Evolutionary conservation across 192 early-diverging fungal genomes (phyloP).

Genomic region (Coemansia furcata): DNA sequence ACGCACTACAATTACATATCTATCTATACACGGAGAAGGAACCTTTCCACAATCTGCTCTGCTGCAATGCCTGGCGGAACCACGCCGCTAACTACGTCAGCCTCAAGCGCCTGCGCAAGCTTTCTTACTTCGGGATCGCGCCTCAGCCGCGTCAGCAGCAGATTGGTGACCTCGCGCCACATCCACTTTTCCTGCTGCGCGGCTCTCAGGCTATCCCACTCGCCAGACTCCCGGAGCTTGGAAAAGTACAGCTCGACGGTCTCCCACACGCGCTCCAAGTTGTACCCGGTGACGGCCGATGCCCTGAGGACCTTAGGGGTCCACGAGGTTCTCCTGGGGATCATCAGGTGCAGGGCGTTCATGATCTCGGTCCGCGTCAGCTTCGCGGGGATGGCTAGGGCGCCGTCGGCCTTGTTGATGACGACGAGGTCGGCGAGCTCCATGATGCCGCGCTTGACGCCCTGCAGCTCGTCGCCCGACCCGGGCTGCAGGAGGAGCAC

Average conservation of each 20-base stretch:
- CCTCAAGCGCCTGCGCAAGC: conserved; percentile 17
- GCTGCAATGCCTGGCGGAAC: conserved; percentile 32
- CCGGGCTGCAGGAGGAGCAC: conserved; percentile 75
- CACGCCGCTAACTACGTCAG: conserved; percentile 11
- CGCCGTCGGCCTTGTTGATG: conserved; percentile 81
- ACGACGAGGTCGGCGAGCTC: conserved; percentile 80
- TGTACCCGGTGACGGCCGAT: conserved; percentile 35
- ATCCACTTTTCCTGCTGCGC: conserved; percentile 42
- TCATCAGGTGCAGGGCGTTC: conserved; percentile 33
- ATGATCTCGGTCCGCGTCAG: conserved; percentile 60
- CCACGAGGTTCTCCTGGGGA: conserved; percentile 27
- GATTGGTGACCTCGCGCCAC: conserved; percentile 42
- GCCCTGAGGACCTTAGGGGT: conserved; percentile 34
- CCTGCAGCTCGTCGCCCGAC: conserved; percentile 86
- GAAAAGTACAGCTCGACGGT: conserved; percentile 24
- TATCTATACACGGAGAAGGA: conserved; percentile 11
- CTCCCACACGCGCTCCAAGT: conserved; percentile 40
- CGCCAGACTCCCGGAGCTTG: conserved; percentile 14
- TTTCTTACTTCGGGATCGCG: conserved; percentile 3
- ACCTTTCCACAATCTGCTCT: conserved; percentile 29
- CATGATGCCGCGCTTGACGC: conserved; percentile 86
- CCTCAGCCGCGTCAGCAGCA: conserved; percentile 19
- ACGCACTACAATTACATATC: background rate
- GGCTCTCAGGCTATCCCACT: conserved; percentile 32
- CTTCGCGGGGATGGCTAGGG: conserved; percentile 59